Percentiles rank a stretch among this genome's conserved stretches.
phyloP scores from a whole-genome alignment of 164 flowering plant species.

The Akebia trifoliata region DNA sequence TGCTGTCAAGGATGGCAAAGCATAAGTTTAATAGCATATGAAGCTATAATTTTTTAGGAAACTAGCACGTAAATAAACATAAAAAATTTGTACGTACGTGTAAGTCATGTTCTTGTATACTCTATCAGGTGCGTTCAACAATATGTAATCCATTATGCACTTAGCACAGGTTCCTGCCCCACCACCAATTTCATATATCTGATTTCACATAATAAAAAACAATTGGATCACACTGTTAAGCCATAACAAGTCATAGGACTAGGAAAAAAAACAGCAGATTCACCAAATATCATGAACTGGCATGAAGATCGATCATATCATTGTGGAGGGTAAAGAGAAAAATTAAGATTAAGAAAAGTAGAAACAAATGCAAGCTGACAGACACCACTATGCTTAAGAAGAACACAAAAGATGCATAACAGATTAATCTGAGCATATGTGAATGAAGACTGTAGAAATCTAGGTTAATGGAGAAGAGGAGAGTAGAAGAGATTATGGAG shows the following conservation, averaged over 20 bases:
- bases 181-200: conserved; percentile 99
- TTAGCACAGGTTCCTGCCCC: conserved; percentile 99
- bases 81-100: conserved; percentile 51
- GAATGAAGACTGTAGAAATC: too few species aligned
- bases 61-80: not conserved
- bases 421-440: too few species aligned
- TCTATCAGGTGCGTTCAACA: conserved; percentile 88
- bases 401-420: too few species aligned
- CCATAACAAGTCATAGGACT: conserved; percentile 3
- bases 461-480: too few species aligned
- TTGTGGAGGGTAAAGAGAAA: not conserved
- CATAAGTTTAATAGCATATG: conserved; percentile 2
- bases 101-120: conserved; percentile 85
- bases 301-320: conserved; percentile 4
- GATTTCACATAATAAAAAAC: conserved; percentile 23
- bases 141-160: conserved; percentile 96
- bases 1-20: not conserved
- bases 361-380: too few species aligned
- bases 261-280: not conserved
- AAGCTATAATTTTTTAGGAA: not conserved
- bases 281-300: conserved; percentile 4
- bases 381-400: too few species aligned
- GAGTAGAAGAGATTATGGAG: too few species aligned
- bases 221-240: conserved; percentile 14
- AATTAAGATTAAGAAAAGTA: too few species aligned